Conservation (phyloP, 1,139 yeast species). For the Kurtzmaniella quercitrusa region DNA sequence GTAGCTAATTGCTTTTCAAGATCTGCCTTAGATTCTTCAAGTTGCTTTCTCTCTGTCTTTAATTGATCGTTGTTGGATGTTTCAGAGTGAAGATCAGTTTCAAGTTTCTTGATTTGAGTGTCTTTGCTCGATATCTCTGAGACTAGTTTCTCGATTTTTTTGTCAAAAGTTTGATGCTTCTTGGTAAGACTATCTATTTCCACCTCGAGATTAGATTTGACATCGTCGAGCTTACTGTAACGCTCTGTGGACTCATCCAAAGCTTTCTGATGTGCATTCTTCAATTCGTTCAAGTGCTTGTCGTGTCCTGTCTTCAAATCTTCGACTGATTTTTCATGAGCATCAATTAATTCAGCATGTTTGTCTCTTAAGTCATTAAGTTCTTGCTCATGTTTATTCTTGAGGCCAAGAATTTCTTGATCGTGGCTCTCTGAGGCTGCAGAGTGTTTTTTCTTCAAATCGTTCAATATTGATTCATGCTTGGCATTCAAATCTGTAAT, state of each 20-base stretch:
- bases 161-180: slow-evolving; percentile 2
- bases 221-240: background rate
- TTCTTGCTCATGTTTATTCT: background rate
- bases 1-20: too few species aligned
- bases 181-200: background rate
- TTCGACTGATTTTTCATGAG: too few species aligned
- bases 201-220: background rate
- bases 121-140: slow-evolving; percentile 8
- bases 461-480: background rate
- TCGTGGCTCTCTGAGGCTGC: slow-evolving; percentile 11
- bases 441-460: slow-evolving; percentile 3
- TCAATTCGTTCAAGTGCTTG: background rate
- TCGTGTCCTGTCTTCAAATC: too few species aligned
- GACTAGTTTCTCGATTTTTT: slow-evolving; percentile 9
- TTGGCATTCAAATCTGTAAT: background rate
- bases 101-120: background rate
- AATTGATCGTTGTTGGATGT: background rate
- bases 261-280: background rate
- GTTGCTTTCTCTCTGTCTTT: slow-evolving; percentile 3
- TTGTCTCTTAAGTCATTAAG: slow-evolving; percentile 11
- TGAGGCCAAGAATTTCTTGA: slow-evolving; percentile 1
- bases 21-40: background rate
- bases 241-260: background rate
- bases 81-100: background rate
- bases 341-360: slow-evolving; percentile 6